Base-by-base conservation (phyloP, 177 flowering plant species). In the Vitis hybrid region DNA sequence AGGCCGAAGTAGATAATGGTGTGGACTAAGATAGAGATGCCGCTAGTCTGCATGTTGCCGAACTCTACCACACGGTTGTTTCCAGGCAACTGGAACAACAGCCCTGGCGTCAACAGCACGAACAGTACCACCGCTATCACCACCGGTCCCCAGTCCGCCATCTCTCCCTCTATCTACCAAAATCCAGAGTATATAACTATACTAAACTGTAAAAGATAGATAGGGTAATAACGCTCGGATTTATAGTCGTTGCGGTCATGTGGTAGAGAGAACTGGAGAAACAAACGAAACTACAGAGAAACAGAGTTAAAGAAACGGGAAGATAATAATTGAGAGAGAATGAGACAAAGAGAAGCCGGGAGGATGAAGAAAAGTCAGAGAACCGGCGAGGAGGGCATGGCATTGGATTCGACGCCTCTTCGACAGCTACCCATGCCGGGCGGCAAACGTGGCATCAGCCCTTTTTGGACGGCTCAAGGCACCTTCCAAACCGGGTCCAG, bases 91-190 rank as follows among this genome's bases (percentile, higher is more conserved):
- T 78, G 80, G 32, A 66, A 78, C 69, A 78, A 19, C 56, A 78
- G 54, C 32, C 80, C 77, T 51, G 80, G 80, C 15, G 74, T 66
- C 48, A 74, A 14, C 66, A 78, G 26, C 70, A 78, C 72, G 19
- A 78, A 78, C 68, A 78, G 75, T 50, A 78, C 77, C 63, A 71
- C 65, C 3, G 69, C 77, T 48, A 78, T 48, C 57, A 78, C 52
- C 60, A 78, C 80, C 2, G 80, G 77, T 4, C 72, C 80, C 80
- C 80, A 74, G 52, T 74, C 77, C 26, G 66, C 79, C 74, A 63
- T 62, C 6, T 18, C 61, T 18, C 14, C 52, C 15, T 18, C 56
- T 23, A 2, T 11, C 34, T 52, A 64, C 0, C 8, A 64, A n/a
- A 50, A 50, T 11, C 7, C 12, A 45, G 26, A 45, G 17, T 13